Percentiles rank a stretch among this genome's conserved stretches.
These are phyloP conservation scores for Astraeus odoratus DNA, from an alignment of 768 basidiomycete genomes.

Conservation along the genomic window DNA sequence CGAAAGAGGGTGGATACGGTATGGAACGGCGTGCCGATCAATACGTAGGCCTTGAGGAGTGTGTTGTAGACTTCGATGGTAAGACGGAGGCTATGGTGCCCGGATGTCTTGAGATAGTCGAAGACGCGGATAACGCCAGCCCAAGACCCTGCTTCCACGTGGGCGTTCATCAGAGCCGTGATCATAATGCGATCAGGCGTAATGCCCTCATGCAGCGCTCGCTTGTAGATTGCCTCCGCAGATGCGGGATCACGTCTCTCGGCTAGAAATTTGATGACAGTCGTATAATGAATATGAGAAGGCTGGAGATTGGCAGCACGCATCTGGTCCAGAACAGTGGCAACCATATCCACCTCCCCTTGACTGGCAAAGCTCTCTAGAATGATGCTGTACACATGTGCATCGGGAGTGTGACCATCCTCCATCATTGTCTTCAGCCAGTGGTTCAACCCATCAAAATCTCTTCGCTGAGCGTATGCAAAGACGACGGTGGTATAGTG, in stretches of 20 bases:
- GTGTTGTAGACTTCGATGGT: slow-evolving; percentile 66
- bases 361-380: slow-evolving; percentile 48
- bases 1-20: slow-evolving; percentile 58
- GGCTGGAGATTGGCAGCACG: slow-evolving; percentile 39
- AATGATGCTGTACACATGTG: slow-evolving; percentile 52
- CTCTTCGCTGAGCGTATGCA: slow-evolving; percentile 42
- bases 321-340: slow-evolving; percentile 55
- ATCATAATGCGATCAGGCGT: slow-evolving; percentile 60
- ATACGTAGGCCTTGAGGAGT: slow-evolving; percentile 77
- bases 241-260: slow-evolving; percentile 52
- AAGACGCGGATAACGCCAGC: slow-evolving; percentile 63
- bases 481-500: slow-evolving; percentile 55
- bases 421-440: slow-evolving; percentile 51
- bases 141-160: slow-evolving; percentile 80
- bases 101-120: slow-evolving; percentile 44
- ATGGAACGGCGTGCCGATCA: slow-evolving; percentile 70
- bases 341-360: slow-evolving; percentile 49
- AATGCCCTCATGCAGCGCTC: slow-evolving; percentile 55
- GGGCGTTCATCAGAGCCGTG: slow-evolving; percentile 70
- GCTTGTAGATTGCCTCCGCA: slow-evolving; percentile 61
- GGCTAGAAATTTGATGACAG: slow-evolving; percentile 60
- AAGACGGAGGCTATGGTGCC: slow-evolving; percentile 32
- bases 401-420: slow-evolving; percentile 46
- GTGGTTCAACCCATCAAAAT: slow-evolving; percentile 40
- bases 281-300: slow-evolving; percentile 52